Evolutionary conservation across 2,329 filamentous ascomycete species (phyloP).

Genomic region (Nannizzia gypsea): DNA sequence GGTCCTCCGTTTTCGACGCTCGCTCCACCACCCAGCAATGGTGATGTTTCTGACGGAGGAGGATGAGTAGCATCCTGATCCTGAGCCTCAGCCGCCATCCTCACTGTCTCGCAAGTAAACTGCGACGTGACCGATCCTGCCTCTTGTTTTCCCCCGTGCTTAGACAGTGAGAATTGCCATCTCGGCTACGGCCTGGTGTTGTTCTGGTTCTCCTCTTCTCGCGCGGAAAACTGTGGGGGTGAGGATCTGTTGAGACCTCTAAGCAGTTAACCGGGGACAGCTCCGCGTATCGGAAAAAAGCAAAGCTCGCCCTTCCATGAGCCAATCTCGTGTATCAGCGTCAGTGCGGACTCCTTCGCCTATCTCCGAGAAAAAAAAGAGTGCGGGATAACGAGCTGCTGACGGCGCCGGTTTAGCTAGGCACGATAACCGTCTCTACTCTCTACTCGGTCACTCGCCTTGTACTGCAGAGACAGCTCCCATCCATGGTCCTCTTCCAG

Average conservation of each 20-base stretch:
- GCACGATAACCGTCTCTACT: no score
- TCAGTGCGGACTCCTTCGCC: no score
- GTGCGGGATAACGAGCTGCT: no score
- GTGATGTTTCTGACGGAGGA: slow-evolving; percentile 13
- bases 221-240: not conserved
- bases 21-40: slow-evolving; percentile 10
- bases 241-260: not conserved
- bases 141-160: not conserved
- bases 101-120: not conserved
- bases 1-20: slow-evolving; percentile 2
- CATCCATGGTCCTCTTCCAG: no score
- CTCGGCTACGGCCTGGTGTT: not conserved
- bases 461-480: no score
- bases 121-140: not conserved
- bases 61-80: not conserved
- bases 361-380: no score
- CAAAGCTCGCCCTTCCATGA: not conserved
- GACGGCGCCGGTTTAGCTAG: no score
- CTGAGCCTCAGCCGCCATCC: not conserved
- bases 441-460: no score
- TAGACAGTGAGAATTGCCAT: not conserved
- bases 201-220: not conserved
- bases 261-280: not conserved
- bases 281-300: not conserved
- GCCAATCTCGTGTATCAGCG: no score